Evolutionary conservation across 805 yeast species (phyloP), one percentile per base, ranked within the genome.

Genomic region (Kazachstania taianensis): DNA sequence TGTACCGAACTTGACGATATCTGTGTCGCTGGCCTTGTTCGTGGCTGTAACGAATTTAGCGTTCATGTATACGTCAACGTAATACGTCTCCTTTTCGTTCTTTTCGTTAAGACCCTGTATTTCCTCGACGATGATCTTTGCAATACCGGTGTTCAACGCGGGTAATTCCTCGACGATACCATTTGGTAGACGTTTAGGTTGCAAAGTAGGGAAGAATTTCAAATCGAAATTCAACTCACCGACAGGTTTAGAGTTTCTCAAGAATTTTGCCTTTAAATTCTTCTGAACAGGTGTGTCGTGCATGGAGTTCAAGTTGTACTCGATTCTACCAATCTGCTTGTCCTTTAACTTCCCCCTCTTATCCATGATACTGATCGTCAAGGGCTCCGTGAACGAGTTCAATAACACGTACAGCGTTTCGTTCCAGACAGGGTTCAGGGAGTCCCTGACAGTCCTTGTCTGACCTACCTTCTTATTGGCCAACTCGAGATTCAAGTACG

Each of bases 111-210:
- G 36, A 29, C 55, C 59, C 25, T 46, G 37, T 17, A 53, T 52
- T 32, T 57, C 59, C 41, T 77, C 80, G 46, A 89, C 36, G 7
- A 43, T 36, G 25, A 59, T 62, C 49, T 77, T 70, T 15, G 80
- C 75, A 48, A 94, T 78, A 69, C 99, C 99, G 12, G 96, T 85
- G 62, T 89, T 89, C 55, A 84, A 73, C 45, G 85, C 96, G 30
- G 95, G 95, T 31, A 94, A 82, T 32, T 94, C 85, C 45, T 76
- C 78, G 36, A 72, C 67, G 2, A 87, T 78, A 34, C 96, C 96
- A 58, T 85, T 95, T 3, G 83, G 72, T 63, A 46, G 66, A 58
- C 39, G 74, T 67, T 61, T 73, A 67, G 62, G 53, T 40, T 63
- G 63, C 41, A 85, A 62, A 10, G 92, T 78, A 28, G 94, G 92